phyloP scores from a whole-genome alignment of 352 stramenopile species.

The Pilasporangium apinafurcum region DNA sequence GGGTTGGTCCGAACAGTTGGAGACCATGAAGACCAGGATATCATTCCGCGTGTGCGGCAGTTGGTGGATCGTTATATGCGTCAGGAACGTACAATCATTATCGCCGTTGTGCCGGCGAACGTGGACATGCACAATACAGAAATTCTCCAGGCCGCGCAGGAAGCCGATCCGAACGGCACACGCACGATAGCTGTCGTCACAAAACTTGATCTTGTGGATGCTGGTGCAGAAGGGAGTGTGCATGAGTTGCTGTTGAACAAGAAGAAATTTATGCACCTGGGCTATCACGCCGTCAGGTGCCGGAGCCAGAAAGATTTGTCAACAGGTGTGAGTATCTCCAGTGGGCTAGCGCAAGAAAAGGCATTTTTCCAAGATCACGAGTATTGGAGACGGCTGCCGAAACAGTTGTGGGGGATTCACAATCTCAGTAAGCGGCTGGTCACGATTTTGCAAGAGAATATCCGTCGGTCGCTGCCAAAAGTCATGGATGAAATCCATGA shows the following conservation, averaged over 20 bases:
- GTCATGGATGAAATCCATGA: slow-evolving; percentile 35
- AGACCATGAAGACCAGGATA: slow-evolving; percentile 51
- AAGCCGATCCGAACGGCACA: slow-evolving; percentile 54
- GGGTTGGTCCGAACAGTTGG: slow-evolving; percentile 67
- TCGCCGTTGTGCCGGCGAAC: slow-evolving; percentile 81
- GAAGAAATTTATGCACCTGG: slow-evolving; percentile 56
- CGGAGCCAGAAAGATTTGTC: slow-evolving; percentile 65
- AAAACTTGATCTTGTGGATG: slow-evolving; percentile 86
- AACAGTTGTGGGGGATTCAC: slow-evolving; percentile 23
- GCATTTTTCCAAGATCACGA: slow-evolving; percentile 47
- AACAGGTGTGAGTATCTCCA: slow-evolving; percentile 41
- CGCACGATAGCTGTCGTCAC: slow-evolving; percentile 87
- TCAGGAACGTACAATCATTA: slow-evolving; percentile 75
- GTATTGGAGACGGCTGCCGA: slow-evolving; percentile 27
- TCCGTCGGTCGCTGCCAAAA: slow-evolving; percentile 31
- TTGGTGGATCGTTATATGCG: slow-evolving; percentile 70
- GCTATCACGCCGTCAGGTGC: slow-evolving; percentile 87
- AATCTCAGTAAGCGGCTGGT: slow-evolving; percentile 26
- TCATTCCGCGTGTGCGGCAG: slow-evolving; percentile 62
- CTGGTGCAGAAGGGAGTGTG: slow-evolving; percentile 58
- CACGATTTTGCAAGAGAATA: slow-evolving; percentile 42
- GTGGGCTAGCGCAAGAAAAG: slow-evolving; percentile 43
- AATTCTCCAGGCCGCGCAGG: slow-evolving; percentile 60
- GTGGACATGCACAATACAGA: slow-evolving; percentile 85
- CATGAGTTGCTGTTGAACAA: slow-evolving; percentile 69